Percentiles rank a stretch among this genome's conserved stretches.
phyloP scores from a whole-genome alignment of 352 stramenopile genomes.

The Lagenidium sp. region DNA sequence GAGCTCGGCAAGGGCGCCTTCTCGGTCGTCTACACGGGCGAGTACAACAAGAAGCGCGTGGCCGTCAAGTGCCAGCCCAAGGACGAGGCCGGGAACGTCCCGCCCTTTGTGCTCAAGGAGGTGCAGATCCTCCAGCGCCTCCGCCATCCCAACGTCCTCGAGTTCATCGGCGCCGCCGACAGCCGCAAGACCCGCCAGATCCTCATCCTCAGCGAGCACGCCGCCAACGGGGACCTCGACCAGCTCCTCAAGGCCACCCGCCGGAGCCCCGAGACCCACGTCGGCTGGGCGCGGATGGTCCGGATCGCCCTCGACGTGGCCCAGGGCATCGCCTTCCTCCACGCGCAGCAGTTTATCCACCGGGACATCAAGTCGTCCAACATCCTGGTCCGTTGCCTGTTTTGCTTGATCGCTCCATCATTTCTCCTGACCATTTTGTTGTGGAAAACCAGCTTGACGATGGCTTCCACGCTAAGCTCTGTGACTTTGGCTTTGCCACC shows the following conservation, averaged over 20 bases:
- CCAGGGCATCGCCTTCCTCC: conserved; percentile 93
- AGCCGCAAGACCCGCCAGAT: conserved; percentile 63
- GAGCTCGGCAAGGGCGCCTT: conserved; percentile 84
- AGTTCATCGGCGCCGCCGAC: conserved; percentile 69
- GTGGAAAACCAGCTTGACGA: too few relatives aligned
- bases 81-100: conserved; percentile 56
- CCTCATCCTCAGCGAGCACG: conserved; percentile 78
- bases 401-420: too few relatives aligned
- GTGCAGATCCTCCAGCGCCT: conserved; percentile 63
- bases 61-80: conserved; percentile 85
- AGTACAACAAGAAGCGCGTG: conserved; percentile 63
- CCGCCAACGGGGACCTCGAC: conserved; percentile 68
- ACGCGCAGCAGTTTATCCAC: conserved; percentile 78
- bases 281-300: conserved; percentile 51
- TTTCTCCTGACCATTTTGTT: too few relatives aligned
- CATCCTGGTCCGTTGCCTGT: too few relatives aligned
- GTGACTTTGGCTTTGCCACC: conserved; percentile 80
- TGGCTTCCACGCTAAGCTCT: conserved; percentile 62
- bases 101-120: conserved; percentile 67
- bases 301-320: conserved; percentile 77
- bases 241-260: conserved; percentile 53
- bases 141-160: conserved; percentile 58
- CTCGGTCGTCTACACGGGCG: conserved; percentile 65
- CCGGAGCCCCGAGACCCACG: conserved; percentile 24
- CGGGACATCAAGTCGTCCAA: conserved; percentile 87